phyloP scores from a whole-genome alignment of 1,284 basidiomycete species.

The Fomitopsis betulina region DNA sequence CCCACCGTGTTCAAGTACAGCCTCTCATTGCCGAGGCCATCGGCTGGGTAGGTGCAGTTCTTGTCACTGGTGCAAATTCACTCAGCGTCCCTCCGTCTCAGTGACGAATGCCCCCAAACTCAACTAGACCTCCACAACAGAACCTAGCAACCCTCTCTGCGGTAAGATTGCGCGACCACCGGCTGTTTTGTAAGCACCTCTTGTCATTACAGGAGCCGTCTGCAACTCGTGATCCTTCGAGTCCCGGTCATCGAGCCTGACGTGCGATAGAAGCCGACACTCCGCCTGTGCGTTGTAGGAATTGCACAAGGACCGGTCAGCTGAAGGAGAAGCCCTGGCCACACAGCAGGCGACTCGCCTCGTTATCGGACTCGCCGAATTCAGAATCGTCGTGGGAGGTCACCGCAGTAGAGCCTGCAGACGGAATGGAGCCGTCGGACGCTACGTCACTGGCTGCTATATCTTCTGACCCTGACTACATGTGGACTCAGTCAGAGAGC shows the following conservation, averaged over 20 bases:
- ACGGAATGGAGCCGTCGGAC: background rate
- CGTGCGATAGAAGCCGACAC: conserved; percentile 4
- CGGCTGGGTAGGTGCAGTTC: conserved; percentile 11
- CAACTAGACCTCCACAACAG: conserved; percentile 23
- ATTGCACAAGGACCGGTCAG: no score
- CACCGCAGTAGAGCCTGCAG: no score
- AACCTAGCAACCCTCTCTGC: conserved; percentile 29
- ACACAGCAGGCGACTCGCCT: no score
- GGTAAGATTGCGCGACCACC: conserved; percentile 13
- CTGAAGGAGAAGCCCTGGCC: no score
- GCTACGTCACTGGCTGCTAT: background rate
- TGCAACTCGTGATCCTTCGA: conserved; percentile 22
- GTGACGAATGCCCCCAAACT: conserved; percentile 3
- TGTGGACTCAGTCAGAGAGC: no score
- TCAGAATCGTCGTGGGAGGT: no score
- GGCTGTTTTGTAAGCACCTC: conserved; percentile 24
- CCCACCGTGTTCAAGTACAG: conserved; percentile 58
- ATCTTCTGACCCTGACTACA: no score
- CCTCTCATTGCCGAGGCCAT: conserved; percentile 37
- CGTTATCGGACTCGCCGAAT: no score
- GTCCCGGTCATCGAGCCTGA: conserved; percentile 2
- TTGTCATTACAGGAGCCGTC: conserved; percentile 30
- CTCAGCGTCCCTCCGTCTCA: no score
- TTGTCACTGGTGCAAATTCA: conserved; percentile 25
- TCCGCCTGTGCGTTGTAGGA: background rate